phyloP scores from a whole-genome alignment of 345 rosid genomes.

The Brassica juncea region DNA sequence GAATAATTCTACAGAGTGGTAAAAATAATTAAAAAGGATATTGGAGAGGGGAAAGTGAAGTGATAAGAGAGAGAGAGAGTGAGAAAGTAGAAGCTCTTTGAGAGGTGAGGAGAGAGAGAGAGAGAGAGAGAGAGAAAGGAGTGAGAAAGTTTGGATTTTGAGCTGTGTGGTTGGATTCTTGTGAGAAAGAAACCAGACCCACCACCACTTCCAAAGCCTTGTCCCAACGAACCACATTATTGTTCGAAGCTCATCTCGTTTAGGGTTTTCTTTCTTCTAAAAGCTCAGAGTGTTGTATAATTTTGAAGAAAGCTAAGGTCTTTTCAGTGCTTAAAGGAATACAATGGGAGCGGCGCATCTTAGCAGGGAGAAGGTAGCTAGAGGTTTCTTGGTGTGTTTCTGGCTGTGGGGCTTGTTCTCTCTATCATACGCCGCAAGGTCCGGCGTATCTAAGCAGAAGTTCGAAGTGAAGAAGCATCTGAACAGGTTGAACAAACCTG shows the following conservation, averaged over 20 bases:
- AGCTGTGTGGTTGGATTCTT: constrained; percentile 43
- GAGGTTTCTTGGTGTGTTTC: constrained; percentile 42
- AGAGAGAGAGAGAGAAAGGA: neutral
- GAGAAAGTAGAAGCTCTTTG: neutral
- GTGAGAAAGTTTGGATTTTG: constrained; percentile 33
- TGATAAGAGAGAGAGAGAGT: neutral
- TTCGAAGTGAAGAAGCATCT: constrained; percentile 79
- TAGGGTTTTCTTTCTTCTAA: neutral
- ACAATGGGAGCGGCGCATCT: constrained; percentile 43
- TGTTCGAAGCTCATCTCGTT: neutral
- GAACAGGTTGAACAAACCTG: constrained; percentile 85
- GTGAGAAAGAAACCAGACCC: constrained; percentile 36
- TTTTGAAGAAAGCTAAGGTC: too few relatives aligned
- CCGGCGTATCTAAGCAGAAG: constrained; percentile 63
- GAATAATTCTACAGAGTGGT: neutral
- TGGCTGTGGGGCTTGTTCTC: constrained; percentile 51
- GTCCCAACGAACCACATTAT: constrained; percentile 28
- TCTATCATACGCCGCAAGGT: constrained; percentile 59
- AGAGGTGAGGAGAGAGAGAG: neutral
- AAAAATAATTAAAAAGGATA: neutral
- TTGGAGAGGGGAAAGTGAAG: neutral
- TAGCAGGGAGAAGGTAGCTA: constrained; percentile 39
- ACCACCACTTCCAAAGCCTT: constrained; percentile 12
- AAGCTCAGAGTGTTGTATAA: neutral
- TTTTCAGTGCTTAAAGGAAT: neutral